Conservation (phyloP, 2,329 filamentous ascomycete genomes). For the Colletotrichum sp. region DNA sequence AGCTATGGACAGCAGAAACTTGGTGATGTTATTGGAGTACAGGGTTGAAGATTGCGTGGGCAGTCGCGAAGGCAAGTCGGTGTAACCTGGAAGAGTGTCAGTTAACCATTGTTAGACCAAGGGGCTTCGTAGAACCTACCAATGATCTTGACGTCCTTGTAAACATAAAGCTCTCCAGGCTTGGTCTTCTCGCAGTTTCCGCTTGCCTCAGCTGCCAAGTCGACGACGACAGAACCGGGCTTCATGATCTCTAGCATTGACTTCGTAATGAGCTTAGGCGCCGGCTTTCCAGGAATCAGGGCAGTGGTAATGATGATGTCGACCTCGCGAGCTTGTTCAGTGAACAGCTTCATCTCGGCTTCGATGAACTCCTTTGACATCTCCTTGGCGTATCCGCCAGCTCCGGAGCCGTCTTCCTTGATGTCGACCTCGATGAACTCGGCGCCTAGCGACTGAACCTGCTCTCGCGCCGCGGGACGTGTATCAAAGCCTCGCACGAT, state of each 20-base stretch:
- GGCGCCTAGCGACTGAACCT: constrained; percentile 88
- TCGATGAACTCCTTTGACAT: constrained; percentile 96
- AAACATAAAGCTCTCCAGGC: constrained; percentile 71
- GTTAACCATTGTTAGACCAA: not conserved
- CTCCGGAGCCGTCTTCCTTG: constrained; percentile 82
- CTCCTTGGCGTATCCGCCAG: constrained; percentile 88
- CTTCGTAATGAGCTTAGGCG: constrained; percentile 84
- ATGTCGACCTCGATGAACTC: constrained; percentile 90
- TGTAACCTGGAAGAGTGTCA: constrained; percentile 65
- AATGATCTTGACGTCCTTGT: constrained; percentile 84
- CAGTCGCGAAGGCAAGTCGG: constrained; percentile 83
- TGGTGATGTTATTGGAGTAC: constrained; percentile 94
- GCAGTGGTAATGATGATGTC: constrained; percentile 94
- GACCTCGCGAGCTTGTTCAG: constrained; percentile 84
- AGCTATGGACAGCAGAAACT: constrained; percentile 82
- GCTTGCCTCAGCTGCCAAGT: constrained; percentile 85
- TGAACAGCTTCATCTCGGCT: constrained; percentile 91
- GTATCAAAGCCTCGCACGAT: constrained; percentile 93
- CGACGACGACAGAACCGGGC: constrained; percentile 86
- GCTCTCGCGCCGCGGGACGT: constrained; percentile 84
- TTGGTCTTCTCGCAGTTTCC: constrained; percentile 87
- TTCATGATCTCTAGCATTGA: constrained; percentile 85
- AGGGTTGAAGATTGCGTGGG: constrained; percentile 89
- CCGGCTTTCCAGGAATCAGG: constrained; percentile 84
- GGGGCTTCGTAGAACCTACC: constrained; percentile 51